Percentiles rank a stretch among this genome's conserved stretches.
Conservation (phyloP, 2,329 filamentous ascomycete genomes). For the Pseudohalonectria lignicola region DNA sequence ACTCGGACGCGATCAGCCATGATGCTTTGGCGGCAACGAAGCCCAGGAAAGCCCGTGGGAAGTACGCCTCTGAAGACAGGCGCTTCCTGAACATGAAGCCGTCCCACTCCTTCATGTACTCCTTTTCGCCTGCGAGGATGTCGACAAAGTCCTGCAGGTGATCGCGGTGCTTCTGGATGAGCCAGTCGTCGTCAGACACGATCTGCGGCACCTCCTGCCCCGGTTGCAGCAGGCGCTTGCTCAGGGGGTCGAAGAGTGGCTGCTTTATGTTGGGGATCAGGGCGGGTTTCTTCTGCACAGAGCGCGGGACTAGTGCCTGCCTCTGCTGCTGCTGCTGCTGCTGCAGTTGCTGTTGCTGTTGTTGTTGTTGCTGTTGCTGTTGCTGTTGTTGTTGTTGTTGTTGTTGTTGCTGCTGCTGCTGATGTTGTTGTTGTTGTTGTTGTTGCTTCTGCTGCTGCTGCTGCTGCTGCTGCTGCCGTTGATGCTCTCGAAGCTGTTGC, state of each 20-base stretch:
- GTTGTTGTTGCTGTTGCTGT: neutral
- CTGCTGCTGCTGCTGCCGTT: slow-evolving; percentile 1
- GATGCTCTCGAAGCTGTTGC: too few relatives aligned
- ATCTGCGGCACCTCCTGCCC: slow-evolving; percentile 34
- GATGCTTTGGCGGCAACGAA: slow-evolving; percentile 38
- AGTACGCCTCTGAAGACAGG: slow-evolving; percentile 38
- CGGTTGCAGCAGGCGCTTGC: slow-evolving; percentile 37
- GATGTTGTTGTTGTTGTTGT: too few relatives aligned
- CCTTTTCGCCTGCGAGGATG: slow-evolving; percentile 40
- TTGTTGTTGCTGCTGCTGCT: slow-evolving; percentile 5
- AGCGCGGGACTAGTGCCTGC: too few relatives aligned
- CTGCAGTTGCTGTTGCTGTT: neutral
- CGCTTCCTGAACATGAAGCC: slow-evolving; percentile 39
- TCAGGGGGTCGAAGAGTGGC: slow-evolving; percentile 45
- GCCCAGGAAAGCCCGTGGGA: slow-evolving; percentile 38
- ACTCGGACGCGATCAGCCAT: slow-evolving; percentile 38
- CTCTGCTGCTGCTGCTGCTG: too few relatives aligned
- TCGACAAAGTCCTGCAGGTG: slow-evolving; percentile 46
- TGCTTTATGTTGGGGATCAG: slow-evolving; percentile 38
- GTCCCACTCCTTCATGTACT: slow-evolving; percentile 49
- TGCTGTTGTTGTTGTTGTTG: neutral
- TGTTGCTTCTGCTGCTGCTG: too few relatives aligned
- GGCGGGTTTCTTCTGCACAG: slow-evolving; percentile 7
- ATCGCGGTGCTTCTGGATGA: slow-evolving; percentile 48
- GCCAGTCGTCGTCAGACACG: slow-evolving; percentile 38